phyloP scores from a whole-genome alignment of 169 alveolate species.

The Theileria equi region DNA sequence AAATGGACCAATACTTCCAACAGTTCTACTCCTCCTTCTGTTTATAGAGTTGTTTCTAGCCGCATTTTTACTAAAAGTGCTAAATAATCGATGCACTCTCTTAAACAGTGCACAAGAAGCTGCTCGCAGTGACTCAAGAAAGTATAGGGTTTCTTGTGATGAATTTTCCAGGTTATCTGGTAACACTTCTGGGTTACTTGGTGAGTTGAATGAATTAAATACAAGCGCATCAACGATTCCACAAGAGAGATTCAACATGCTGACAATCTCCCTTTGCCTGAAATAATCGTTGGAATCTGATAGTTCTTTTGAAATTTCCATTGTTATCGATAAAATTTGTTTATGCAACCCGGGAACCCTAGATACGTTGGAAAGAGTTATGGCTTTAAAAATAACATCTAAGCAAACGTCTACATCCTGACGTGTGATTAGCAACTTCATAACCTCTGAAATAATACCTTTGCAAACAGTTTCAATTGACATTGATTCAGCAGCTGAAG shows the following conservation, averaged over 20 bases:
- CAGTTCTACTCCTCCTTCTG: no score
- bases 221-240: no score
- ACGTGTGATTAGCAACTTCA: constrained; percentile 5
- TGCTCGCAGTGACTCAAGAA: background rate
- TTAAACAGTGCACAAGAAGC: background rate
- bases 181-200: no score
- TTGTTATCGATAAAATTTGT: background rate
- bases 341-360: constrained; percentile 4
- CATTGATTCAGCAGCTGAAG: background rate
- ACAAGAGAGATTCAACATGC: background rate
- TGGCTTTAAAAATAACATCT: constrained; percentile 1
- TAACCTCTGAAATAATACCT: background rate
- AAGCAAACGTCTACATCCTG: constrained; percentile 7
- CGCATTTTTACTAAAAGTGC: no score
- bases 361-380: constrained; percentile 1
- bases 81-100: no score
- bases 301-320: background rate
- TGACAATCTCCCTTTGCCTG: background rate
- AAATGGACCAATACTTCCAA: no score
- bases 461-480: background rate
- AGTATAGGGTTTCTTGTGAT: background rate
- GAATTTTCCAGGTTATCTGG: no score
- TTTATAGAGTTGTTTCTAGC: no score
- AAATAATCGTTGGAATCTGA: background rate
- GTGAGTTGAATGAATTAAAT: no score